phyloP scores from a whole-genome alignment of 768 basidiomycete genomes.

The Mycena filopes region DNA sequence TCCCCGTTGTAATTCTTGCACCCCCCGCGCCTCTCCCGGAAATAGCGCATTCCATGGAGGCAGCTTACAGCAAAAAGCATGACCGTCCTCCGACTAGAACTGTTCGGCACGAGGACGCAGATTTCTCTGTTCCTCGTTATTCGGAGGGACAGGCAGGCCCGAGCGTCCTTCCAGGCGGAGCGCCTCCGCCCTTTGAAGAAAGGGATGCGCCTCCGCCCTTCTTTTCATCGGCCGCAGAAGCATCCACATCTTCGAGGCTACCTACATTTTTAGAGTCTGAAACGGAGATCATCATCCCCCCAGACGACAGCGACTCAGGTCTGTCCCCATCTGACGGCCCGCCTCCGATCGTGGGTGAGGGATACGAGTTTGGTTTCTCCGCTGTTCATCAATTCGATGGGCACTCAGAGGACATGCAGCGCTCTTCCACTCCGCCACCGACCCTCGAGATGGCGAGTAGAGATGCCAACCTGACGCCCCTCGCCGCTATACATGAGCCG shows the following conservation, averaged over 20 bases:
- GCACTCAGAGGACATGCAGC: slow-evolving; percentile 74
- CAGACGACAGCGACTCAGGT: slow-evolving; percentile 49
- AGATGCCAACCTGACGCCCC: slow-evolving; percentile 75
- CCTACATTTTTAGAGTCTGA: slow-evolving; percentile 88
- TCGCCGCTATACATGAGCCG: slow-evolving; percentile 67
- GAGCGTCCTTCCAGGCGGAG: slow-evolving; percentile 69
- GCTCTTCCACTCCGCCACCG: slow-evolving; percentile 77
- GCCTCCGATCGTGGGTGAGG: slow-evolving; percentile 73
- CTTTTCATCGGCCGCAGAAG: slow-evolving; percentile 62
- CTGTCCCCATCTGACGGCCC: slow-evolving; percentile 45
- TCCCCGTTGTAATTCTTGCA: slow-evolving; percentile 79
- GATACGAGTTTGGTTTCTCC: slow-evolving; percentile 78
- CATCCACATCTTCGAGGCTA: slow-evolving; percentile 67
- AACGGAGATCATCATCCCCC: slow-evolving; percentile 76
- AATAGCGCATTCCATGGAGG: slow-evolving; percentile 75
- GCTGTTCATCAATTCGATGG: slow-evolving; percentile 84
- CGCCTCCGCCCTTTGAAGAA: slow-evolving; percentile 89
- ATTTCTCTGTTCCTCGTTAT: slow-evolving; percentile 70
- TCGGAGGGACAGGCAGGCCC: slow-evolving; percentile 81
- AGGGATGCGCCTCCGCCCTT: slow-evolving; percentile 84
- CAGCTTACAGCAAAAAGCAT: slow-evolving; percentile 89
- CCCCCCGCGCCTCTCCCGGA: slow-evolving; percentile 84
- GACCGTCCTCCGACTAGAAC: slow-evolving; percentile 82
- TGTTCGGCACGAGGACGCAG: slow-evolving; percentile 73
- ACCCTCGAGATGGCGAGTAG: slow-evolving; percentile 78